Percentiles rank a stretch among this genome's conserved stretches.
Conservation (phyloP, 1,284 basidiomycete species). For the Naganishia liquefaciens region DNA sequence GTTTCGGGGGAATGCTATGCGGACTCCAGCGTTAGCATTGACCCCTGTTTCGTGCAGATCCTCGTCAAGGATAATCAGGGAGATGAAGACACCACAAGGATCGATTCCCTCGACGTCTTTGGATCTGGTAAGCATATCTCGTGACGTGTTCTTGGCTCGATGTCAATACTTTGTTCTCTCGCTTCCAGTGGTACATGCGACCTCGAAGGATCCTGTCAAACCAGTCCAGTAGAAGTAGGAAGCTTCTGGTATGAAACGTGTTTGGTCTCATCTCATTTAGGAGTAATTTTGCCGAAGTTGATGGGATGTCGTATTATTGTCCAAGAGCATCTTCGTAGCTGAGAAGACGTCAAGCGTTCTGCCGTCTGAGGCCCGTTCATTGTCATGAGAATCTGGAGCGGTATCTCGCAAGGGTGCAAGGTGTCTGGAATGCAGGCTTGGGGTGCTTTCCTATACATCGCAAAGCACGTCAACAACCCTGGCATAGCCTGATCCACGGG, state of each 20-base stretch:
- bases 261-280: no score
- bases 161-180: background rate
- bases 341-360: no score
- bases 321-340: no score
- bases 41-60: background rate
- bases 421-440: background rate
- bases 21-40: background rate
- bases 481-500: no score
- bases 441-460: no score
- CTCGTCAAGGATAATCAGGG: constrained; percentile 69
- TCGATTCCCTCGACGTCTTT: constrained; percentile 73
- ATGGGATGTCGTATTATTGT: no score
- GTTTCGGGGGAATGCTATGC: constrained; percentile 42
- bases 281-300: no score
- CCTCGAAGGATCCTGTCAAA: constrained; percentile 23
- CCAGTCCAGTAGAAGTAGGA: constrained; percentile 12
- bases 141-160: background rate
- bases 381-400: no score
- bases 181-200: constrained; percentile 19
- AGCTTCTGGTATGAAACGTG: no score
- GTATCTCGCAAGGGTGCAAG: no score
- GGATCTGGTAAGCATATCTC: constrained; percentile 52
- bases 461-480: no score
- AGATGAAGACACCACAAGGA: constrained; percentile 70
- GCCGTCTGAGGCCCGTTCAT: no score